Evolutionary conservation across 345 rosid genomes (phyloP), one percentile per base, ranked within the genome.

Genomic region (Diplotaxis tenuifolia): DNA sequence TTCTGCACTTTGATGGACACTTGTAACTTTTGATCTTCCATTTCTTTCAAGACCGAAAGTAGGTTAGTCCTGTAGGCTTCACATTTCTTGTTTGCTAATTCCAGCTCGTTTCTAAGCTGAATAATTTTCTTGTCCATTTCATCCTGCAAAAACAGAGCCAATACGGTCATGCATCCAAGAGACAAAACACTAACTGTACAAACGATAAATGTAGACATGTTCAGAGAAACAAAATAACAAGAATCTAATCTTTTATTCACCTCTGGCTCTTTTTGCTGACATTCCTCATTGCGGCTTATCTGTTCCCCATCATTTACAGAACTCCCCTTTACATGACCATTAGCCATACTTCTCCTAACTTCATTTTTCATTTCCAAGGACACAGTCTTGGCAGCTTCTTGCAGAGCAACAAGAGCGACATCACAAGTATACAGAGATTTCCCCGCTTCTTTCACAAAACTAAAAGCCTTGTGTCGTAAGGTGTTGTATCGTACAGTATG

Each of bases 381-480:
- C 70, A 87, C 85, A 38, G 77, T 83, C 80, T 82, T 84, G 58
- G 82, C 79, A 76, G 88, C 88, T 55, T 87, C 88, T 84, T 79
- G 85, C 65, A 87, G 36, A 70, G 86, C 86, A 74, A 12, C 74
- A 7, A 78, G 65, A 58, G 89, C 92, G 22, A 81, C 80, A 65
- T 82, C 68, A 49, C 75, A 87, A 45, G 72, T 70, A 45, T 87
- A 82, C 21, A 67, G 23, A 40, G 89, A 84, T 52, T 78, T 78
- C 5, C 82, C 82, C 1, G 82, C 86, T 72, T 87, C 89, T 36
- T 87, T 84, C 40, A 84, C 89, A 87, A 81, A 83, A 61, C 76
- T 85, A 71, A 74, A 79, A 31, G 92, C 85, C 69, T 87, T 87
- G 64, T 85, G 89, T 22, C 92, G 85, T 18, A 87, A 74, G 53